Conservation (phyloP, 2,329 filamentous ascomycete species). For the Incumbomyces delicatus region DNA sequence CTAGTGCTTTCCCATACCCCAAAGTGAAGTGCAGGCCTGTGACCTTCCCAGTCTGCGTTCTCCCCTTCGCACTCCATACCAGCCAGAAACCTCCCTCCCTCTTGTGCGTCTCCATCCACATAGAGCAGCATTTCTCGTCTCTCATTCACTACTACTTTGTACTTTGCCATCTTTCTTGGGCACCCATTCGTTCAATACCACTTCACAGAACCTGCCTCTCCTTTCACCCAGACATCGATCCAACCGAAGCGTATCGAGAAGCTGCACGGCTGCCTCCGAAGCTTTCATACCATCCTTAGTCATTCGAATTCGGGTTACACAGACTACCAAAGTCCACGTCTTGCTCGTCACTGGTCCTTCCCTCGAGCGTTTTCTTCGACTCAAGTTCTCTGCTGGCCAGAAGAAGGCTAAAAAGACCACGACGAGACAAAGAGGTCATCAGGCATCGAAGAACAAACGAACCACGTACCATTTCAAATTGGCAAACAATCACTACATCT, state of each 20-base stretch:
- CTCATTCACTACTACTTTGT: background rate
- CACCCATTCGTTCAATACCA: constrained; percentile 1
- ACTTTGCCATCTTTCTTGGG: background rate
- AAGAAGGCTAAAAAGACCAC: background rate
- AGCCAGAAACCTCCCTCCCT: constrained; percentile 6
- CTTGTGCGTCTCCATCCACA: constrained; percentile 1
- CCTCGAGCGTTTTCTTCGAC: too few species aligned
- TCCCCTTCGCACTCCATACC: constrained; percentile 8
- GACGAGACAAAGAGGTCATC: background rate
- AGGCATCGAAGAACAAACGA: background rate
- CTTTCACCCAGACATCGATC: background rate
- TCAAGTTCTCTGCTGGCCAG: constrained; percentile 3
- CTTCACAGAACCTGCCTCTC: background rate
- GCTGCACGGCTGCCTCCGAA: too few species aligned
- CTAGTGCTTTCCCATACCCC: background rate
- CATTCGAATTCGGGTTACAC: background rate
- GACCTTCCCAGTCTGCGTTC: background rate
- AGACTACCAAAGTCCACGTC: background rate
- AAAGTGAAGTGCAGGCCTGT: background rate
- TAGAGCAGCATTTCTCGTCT: constrained; percentile 3
- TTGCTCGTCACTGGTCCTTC: too few species aligned
- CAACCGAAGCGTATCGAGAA: too few species aligned
- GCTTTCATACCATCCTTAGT: too few species aligned
- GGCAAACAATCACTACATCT: constrained; percentile 1
- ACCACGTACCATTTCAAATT: background rate